Evolutionary conservation across 2,329 filamentous ascomycete species (phyloP), one percentile per base, ranked within the genome.

Genomic region (Phialophora expanda): DNA sequence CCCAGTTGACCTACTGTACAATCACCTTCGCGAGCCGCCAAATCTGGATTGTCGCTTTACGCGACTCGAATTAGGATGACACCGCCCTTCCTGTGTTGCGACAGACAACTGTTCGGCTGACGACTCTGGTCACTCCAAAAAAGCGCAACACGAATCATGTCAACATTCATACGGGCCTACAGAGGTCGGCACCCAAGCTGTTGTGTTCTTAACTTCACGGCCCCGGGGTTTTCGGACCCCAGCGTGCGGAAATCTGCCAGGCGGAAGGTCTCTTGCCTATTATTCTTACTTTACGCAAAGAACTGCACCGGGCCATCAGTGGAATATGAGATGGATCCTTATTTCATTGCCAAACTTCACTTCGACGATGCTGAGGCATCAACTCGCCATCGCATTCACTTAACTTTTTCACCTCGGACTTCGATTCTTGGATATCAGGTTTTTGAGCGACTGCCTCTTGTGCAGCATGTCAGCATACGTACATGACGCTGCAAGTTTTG

Each of bases 391-490:
- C 12, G 20, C 48, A 22, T 28, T 2, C 48, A 51, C 3, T 51
- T 12, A 14, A 22, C 48, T 26, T 26, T 44, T n/a, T 2, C 9
- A 51, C 22, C 20, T 51, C 14, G 8, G 48, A 12, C 48, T 51
- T 51, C 22, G 48, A 51, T 24, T 24, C 48, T 51, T 51, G 20
- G 38, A 26, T 26, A 26, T 6, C 48, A 6, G 24, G 24, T 26
- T 51, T 28, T 22, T 26, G 9, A 28, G 24, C 20, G 48, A 51
- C 20, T 22, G 48, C 20, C 48, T 51, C 4, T 51, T 51, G 48
- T 12, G 48, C n/a, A 51, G 22, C 22, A 22, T 51, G 20, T 26
- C 48, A 51, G 48, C 48, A 51, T 51, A 51, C 48, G 48, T 28
- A 12, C n/a, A 24, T 51, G 48, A 51, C 48, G 24, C 48, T 51